Percentiles rank a stretch among this genome's conserved stretches.
These are phyloP conservation scores for Piloderma croceum DNA, from an alignment of 768 basidiomycete genomes.

Conservation along the genomic window DNA sequence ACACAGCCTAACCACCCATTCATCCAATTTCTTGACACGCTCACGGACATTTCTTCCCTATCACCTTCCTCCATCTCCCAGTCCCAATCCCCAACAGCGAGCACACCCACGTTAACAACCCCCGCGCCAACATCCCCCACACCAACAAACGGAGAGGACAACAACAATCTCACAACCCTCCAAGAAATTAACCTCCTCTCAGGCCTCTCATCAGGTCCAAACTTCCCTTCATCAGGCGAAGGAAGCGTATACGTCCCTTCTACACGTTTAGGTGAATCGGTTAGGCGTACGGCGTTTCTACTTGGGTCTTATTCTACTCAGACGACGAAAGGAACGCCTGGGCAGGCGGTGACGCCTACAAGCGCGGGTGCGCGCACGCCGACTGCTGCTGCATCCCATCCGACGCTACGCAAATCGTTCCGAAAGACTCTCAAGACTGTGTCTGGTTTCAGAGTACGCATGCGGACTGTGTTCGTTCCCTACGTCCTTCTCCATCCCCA, in stretches of 20 bases:
- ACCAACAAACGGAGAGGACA: no score
- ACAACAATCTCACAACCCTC: no score
- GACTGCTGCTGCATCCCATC: constrained; percentile 47
- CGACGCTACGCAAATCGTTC: constrained; percentile 81
- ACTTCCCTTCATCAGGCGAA: constrained; percentile 30
- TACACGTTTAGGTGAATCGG: constrained; percentile 61
- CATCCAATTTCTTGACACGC: constrained; percentile 21
- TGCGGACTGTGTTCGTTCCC: constrained; percentile 92
- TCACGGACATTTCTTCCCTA: no score
- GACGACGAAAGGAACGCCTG: no score
- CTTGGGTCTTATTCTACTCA: no score
- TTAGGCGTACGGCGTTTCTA: constrained; percentile 63
- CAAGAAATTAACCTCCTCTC: constrained; percentile 45
- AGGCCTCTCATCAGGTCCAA: constrained; percentile 43
- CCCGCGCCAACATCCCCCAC: no score
- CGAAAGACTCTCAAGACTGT: constrained; percentile 73
- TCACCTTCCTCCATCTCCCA: no score
- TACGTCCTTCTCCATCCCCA: constrained; percentile 69
- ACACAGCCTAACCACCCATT: constrained; percentile 35
- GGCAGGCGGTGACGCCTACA: constrained; percentile 42
- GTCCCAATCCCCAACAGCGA: no score
- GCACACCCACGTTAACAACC: no score
- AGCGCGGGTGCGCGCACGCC: constrained; percentile 40
- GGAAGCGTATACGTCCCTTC: constrained; percentile 52
- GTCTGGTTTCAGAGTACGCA: constrained; percentile 83